A percentile compares a stretch with the other conserved stretches of the same genome.
Evolutionary conservation across 2,329 filamentous ascomycete species (phyloP).

Genomic region (Fusarium siculi): DNA sequence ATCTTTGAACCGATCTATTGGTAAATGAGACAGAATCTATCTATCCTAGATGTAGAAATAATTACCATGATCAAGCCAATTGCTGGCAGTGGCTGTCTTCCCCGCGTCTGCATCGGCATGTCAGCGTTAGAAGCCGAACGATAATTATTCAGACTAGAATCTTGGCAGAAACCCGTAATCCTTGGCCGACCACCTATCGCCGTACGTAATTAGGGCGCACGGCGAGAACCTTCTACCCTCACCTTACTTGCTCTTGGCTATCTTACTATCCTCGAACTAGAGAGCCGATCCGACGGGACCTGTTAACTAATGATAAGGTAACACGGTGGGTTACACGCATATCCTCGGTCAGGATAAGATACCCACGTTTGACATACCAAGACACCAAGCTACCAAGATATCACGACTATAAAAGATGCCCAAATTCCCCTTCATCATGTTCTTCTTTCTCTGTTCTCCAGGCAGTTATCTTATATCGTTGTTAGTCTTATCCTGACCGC

Average conservation of each 20-base stretch:
- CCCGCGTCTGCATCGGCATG: not conserved
- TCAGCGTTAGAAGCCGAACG: not conserved
- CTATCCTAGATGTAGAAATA: not conserved
- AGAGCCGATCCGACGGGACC: not conserved
- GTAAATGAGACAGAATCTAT: fast-evolving
- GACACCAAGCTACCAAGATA: not conserved
- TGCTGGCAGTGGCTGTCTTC: not conserved
- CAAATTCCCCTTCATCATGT: not conserved
- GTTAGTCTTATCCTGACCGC: not conserved
- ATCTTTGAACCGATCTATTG: not conserved
- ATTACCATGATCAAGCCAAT: fast-evolving
- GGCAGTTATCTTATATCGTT: not conserved
- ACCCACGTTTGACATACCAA: not conserved
- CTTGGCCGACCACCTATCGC: conserved; percentile 12
- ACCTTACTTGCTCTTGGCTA: conserved; percentile 8
- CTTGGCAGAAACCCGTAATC: conserved; percentile 4
- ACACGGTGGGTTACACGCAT: conserved; percentile 16
- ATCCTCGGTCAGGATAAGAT: not conserved
- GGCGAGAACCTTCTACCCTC: not conserved
- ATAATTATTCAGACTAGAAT: not conserved
- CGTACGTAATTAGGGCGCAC: conserved; percentile 17
- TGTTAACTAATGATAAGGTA: conserved; percentile 33
- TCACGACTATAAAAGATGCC: conserved; percentile 18
- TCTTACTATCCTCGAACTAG: conserved; percentile 6
- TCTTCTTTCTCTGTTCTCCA: not conserved